Conservation (phyloP, 2,329 filamentous ascomycete genomes). For the Neodidymelliopsis sp. region DNA sequence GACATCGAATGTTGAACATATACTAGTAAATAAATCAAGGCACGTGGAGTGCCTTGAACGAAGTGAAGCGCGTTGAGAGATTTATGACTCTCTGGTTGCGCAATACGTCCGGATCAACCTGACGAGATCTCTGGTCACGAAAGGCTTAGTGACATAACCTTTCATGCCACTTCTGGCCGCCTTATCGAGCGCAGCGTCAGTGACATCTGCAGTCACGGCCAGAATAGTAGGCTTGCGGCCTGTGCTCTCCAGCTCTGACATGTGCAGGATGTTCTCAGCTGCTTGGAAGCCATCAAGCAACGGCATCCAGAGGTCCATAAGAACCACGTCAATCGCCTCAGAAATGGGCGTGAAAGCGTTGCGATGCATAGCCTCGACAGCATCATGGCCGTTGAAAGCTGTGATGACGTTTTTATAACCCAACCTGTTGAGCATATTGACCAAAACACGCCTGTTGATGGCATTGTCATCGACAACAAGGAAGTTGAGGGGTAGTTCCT, state of each 20-base stretch:
- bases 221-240: constrained; percentile 57
- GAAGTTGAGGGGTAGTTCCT: constrained; percentile 69
- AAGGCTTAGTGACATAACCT: constrained; percentile 74
- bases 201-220: constrained; percentile 72
- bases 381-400: constrained; percentile 73
- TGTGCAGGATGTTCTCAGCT: constrained; percentile 66
- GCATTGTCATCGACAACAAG: constrained; percentile 77
- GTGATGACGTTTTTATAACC: constrained; percentile 70
- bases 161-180: constrained; percentile 70
- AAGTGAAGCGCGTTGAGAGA: constrained; percentile 9
- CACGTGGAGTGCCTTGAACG: constrained; percentile 4
- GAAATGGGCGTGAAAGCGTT: constrained; percentile 33
- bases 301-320: constrained; percentile 83
- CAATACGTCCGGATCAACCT: constrained; percentile 63
- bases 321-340: constrained; percentile 65
- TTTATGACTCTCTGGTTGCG: constrained; percentile 20
- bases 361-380: constrained; percentile 66
- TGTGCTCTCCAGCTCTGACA: constrained; percentile 50
- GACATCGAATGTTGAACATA: constrained; percentile 21
- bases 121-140: constrained; percentile 68
- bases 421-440: constrained; percentile 71
- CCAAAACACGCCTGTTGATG: constrained; percentile 72
- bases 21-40: constrained; percentile 21
- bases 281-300: constrained; percentile 76
- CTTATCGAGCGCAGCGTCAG: constrained; percentile 66